A percentile compares a stretch with the other conserved stretches of the same genome.
Evolutionary conservation across 2,329 filamentous ascomycete genomes (phyloP).

Genomic region (Fusarium dimerum): DNA sequence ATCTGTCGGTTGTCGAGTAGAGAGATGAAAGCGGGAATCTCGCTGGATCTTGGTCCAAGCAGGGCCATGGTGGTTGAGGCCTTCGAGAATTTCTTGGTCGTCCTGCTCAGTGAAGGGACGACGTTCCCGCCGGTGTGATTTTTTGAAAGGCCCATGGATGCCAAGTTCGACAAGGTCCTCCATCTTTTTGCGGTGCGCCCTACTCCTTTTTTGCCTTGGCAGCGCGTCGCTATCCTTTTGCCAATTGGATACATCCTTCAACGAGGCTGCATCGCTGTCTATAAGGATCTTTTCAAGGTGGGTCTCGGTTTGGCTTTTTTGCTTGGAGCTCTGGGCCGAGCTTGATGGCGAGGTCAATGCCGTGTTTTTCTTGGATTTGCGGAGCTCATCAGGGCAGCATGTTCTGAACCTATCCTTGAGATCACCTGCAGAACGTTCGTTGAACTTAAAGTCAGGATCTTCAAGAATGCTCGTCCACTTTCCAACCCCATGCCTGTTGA

Average conservation of each 20-base stretch:
- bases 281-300: constrained; percentile 60
- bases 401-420: constrained; percentile 68
- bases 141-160: constrained; percentile 63
- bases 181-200: constrained; percentile 56
- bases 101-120: constrained; percentile 64
- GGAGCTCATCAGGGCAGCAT: constrained; percentile 63
- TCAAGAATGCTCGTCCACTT: constrained; percentile 67
- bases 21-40: constrained; percentile 58
- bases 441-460: constrained; percentile 61
- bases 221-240: constrained; percentile 36
- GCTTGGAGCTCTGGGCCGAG: constrained; percentile 30
- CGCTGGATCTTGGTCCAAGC: constrained; percentile 68
- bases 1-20: constrained; percentile 62
- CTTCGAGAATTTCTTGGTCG: constrained; percentile 62
- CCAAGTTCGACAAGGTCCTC: constrained; percentile 59
- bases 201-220: constrained; percentile 49
- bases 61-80: constrained; percentile 60
- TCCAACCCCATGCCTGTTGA: constrained; percentile 63
- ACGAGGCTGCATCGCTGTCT: constrained; percentile 39
- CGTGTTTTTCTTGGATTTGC: constrained; percentile 40
- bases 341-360: constrained; percentile 24
- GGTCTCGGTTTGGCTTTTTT: constrained; percentile 48
- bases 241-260: constrained; percentile 28
- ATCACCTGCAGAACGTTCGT: constrained; percentile 61
- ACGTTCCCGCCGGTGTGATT: constrained; percentile 60